These are phyloP conservation scores for Apiospora hydei DNA, from an alignment of 2,329 filamentous ascomycete genomes.

Conservation along the genomic window DNA sequence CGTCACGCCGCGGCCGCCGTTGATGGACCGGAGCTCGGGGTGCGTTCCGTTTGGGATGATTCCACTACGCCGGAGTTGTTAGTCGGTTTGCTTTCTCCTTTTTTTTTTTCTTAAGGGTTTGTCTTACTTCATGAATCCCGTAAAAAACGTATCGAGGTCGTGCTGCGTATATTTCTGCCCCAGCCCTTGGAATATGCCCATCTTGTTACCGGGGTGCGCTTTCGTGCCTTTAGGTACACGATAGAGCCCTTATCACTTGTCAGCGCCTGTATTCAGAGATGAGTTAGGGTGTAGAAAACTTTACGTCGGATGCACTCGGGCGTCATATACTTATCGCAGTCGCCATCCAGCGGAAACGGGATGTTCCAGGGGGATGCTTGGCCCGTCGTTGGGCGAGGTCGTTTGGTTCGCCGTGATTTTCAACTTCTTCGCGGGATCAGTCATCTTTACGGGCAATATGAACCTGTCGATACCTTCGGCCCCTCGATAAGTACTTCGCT, in stretches of 20 bases:
- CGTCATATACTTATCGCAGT: slow-evolving; percentile 38
- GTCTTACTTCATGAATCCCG: slow-evolving; percentile 37
- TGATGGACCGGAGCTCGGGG: slow-evolving; percentile 45
- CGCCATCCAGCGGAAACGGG: slow-evolving; percentile 30
- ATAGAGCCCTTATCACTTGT: slow-evolving; percentile 39
- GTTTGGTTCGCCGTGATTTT: neutral
- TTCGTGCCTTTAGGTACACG: slow-evolving; percentile 44
- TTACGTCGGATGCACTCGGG: slow-evolving; percentile 40
- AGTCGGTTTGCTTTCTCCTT: neutral
- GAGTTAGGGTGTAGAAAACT: accelerated
- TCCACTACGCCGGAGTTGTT: slow-evolving; percentile 30
- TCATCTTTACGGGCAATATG: slow-evolving; percentile 33
- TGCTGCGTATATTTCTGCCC: slow-evolving; percentile 50
- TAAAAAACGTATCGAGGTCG: slow-evolving; percentile 49
- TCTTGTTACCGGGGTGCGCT: slow-evolving; percentile 44
- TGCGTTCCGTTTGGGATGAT: slow-evolving; percentile 50
- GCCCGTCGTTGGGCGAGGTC: slow-evolving; percentile 25
- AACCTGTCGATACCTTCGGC: slow-evolving; percentile 34
- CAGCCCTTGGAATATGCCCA: slow-evolving; percentile 51
- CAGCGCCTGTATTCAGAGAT: neutral
- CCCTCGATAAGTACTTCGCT: slow-evolving; percentile 29
- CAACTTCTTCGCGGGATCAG: neutral
- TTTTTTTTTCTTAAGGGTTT: neutral
- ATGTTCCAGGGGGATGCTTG: slow-evolving; percentile 32
- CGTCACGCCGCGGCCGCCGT: slow-evolving; percentile 44